A percentile compares a stretch with the other conserved stretches of the same genome.
Conservation (phyloP, 805 yeast genomes). For the Candida parachauliodes region DNA sequence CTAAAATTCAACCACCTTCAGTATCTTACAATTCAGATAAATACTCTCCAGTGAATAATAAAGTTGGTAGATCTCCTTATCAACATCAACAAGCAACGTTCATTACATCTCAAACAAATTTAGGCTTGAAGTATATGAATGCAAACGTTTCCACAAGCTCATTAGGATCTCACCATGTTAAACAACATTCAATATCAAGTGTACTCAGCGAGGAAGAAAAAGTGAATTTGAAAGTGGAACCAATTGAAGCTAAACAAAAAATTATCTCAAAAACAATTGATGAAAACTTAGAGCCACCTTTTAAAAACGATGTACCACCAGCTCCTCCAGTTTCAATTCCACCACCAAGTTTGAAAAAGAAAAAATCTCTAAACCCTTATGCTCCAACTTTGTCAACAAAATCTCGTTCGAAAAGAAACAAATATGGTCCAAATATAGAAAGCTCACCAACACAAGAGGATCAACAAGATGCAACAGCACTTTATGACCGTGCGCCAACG, state of each 20-base stretch:
- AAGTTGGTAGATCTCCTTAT: conserved; percentile 1
- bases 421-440: conserved; percentile 22
- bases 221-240: background rate
- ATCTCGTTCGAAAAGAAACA: conserved; percentile 16
- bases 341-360: conserved; percentile 4
- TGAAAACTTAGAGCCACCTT: conserved; percentile 13
- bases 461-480: background rate
- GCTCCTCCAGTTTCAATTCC: background rate
- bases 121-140: background rate
- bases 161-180: conserved; percentile 15
- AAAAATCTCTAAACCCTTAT: conserved; percentile 26
- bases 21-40: conserved; percentile 2
- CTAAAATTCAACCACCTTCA: conserved; percentile 4
- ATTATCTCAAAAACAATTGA: conserved; percentile 12
- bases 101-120: conserved; percentile 5
- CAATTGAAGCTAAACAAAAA: too few species aligned
- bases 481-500: background rate
- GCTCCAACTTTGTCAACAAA: conserved; percentile 27
- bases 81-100: conserved; percentile 4
- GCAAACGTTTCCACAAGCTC: conserved; percentile 17
- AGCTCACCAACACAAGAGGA: conserved; percentile 6
- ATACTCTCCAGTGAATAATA: conserved; percentile 9
- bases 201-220: conserved; percentile 12
- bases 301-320: background rate
- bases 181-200: conserved; percentile 21